A percentile compares a stretch with the other conserved stretches of the same genome.
Conservation (phyloP, 2,329 filamentous ascomycete species). For the Tetracladium maxilliforme region DNA sequence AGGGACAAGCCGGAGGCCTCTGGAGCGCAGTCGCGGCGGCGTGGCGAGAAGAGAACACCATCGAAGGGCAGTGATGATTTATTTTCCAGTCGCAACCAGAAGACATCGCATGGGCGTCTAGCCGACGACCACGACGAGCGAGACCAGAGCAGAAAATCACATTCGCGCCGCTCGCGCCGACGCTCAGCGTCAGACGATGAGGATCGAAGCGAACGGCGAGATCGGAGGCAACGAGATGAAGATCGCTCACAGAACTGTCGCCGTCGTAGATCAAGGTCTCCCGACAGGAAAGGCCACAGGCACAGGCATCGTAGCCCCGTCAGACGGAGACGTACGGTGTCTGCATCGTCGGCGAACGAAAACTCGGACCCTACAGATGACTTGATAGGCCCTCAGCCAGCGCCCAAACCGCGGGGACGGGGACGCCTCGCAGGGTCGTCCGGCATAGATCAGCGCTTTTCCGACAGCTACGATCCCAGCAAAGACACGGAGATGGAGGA, state of each 20-base stretch:
- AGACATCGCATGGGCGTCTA: neutral
- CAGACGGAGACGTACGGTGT: neutral
- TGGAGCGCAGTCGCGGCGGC: too few species aligned
- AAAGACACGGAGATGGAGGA: slow-evolving; percentile 38
- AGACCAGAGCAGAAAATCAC: neutral
- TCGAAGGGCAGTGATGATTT: too few species aligned
- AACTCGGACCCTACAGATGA: slow-evolving; percentile 62
- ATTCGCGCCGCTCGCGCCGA: neutral
- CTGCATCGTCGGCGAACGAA: slow-evolving; percentile 8
- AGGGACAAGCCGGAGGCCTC: slow-evolving; percentile 6
- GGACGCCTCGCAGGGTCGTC: slow-evolving; percentile 46
- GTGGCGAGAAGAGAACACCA: too few species aligned
- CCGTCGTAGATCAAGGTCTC: slow-evolving; percentile 1
- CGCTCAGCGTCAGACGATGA: slow-evolving; percentile 3
- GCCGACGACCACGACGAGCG: slow-evolving; percentile 1
- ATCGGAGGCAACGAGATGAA: slow-evolving; percentile 1
- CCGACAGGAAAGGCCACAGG: slow-evolving; percentile 14
- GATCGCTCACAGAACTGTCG: slow-evolving; percentile 2
- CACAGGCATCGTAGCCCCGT: slow-evolving; percentile 11
- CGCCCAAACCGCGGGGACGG: slow-evolving; percentile 44
- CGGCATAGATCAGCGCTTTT: slow-evolving; percentile 71
- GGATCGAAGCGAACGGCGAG: slow-evolving; percentile 1
- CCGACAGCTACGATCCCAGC: slow-evolving; percentile 43
- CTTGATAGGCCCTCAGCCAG: slow-evolving; percentile 60
- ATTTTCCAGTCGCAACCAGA: neutral